phyloP scores from a whole-genome alignment of 257 asterid species.

The Penstemon newberryi region DNA sequence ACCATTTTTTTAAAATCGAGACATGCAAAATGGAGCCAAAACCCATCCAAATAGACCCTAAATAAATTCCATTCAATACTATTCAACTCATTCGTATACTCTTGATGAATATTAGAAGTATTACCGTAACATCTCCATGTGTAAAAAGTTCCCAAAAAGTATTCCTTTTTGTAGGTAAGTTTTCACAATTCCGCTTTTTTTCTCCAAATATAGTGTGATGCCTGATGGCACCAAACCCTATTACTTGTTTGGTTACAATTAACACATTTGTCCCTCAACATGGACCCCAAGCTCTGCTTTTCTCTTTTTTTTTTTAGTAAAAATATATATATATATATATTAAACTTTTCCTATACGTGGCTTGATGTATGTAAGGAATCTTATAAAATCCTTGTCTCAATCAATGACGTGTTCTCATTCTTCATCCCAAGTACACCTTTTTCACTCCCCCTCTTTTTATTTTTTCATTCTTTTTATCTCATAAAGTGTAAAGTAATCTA shows the following conservation, averaged over 20 bases:
- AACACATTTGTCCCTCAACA: conserved; percentile 12
- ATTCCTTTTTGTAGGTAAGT: not conserved
- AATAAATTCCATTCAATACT: too few species aligned
- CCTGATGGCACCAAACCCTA: conserved; percentile 26
- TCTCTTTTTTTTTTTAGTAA: not conserved
- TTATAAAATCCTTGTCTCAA: conserved; percentile 32
- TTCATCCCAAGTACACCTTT: conserved; percentile 6
- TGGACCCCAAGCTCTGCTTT: conserved; percentile 28
- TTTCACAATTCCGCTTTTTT: not conserved
- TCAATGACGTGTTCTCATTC: conserved; percentile 44
- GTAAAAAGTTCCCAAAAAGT: not conserved
- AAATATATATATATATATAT: not conserved
- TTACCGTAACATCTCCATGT: too few species aligned
- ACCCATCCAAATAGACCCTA: too few species aligned
- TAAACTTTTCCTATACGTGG: conserved; percentile 34
- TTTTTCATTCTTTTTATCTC: not conserved
- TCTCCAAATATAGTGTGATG: conserved; percentile 17
- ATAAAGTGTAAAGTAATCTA: conserved; percentile 13
- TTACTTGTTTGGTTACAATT: conserved; percentile 8
- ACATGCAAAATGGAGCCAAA: too few species aligned
- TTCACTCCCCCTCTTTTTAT: not conserved
- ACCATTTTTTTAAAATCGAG: too few species aligned
- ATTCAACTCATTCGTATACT: too few species aligned
- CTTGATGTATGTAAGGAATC: conserved; percentile 40
- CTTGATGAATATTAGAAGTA: too few species aligned